Conservation (phyloP, 2,329 filamentous ascomycete species). For the Talaromyces sp. region DNA sequence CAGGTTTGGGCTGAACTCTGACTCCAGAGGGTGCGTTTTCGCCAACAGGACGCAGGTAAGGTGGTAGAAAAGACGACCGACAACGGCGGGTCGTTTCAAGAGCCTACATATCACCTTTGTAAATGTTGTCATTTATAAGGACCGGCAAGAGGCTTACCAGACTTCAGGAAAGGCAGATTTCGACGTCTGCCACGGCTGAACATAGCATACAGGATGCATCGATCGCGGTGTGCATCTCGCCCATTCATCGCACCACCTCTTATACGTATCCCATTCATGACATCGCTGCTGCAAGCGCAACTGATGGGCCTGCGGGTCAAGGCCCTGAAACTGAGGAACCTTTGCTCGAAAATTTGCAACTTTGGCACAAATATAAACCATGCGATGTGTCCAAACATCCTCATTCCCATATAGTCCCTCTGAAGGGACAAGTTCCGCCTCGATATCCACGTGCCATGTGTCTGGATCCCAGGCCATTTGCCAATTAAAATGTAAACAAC, state of each 20-base stretch:
- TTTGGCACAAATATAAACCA: constrained; percentile 84
- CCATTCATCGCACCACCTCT: constrained; percentile 79
- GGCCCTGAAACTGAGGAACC: constrained; percentile 59
- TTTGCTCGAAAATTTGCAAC: constrained; percentile 79
- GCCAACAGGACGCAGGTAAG: constrained; percentile 77
- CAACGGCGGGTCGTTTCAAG: constrained; percentile 74
- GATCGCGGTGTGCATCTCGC: constrained; percentile 72
- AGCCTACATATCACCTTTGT: constrained; percentile 54
- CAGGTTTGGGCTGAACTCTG: constrained; percentile 63
- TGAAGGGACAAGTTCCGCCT: constrained; percentile 56
- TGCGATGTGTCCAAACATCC: constrained; percentile 83
- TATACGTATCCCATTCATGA: constrained; percentile 76
- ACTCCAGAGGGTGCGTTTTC: constrained; percentile 69
- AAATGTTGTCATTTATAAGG: not conserved
- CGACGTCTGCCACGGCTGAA: constrained; percentile 64
- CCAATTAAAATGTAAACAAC: constrained; percentile 84
- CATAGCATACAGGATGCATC: constrained; percentile 81
- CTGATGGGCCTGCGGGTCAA: constrained; percentile 57
- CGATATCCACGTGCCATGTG: constrained; percentile 81
- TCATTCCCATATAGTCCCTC: constrained; percentile 60
- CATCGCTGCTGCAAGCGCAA: constrained; percentile 62
- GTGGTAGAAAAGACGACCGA: constrained; percentile 85
- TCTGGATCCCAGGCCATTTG: constrained; percentile 84
- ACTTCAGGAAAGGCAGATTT: constrained; percentile 81
- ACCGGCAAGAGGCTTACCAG: constrained; percentile 57